Evolutionary conservation across 805 yeast genomes (phyloP), one percentile per base, ranked within the genome.

Genomic region (Candida chilensis): DNA sequence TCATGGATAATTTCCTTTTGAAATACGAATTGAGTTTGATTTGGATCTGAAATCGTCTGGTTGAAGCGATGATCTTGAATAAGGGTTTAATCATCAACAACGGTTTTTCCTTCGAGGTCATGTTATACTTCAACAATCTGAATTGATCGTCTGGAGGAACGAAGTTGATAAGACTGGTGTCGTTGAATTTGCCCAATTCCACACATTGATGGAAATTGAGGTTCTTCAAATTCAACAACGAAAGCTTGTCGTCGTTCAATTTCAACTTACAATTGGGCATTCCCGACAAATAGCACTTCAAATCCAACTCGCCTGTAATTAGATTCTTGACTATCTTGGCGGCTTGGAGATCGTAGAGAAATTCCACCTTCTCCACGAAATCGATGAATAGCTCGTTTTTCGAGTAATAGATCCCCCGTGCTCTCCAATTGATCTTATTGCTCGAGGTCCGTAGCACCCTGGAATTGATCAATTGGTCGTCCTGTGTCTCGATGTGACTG

Each of bases 131-230:
- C 47, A 62, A 52, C 2, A 62, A 43, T 3, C 44, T 44, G 32
- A 61, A 62, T 35, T 55, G 48, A 34, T 60, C 67, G 30, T 62
- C 68, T 0, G 68, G 68, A 4, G 68, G 68, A 3, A 54, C 57
- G 40, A 62, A 62, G 16, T 47, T 43, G 12, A 62, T 48, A 20
- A 59, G 36, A 35, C 57, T 57, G 8, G 59, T 52, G 15, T 50
- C 43, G 38, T 62, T 60, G 14, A 62, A 41, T 12, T 56, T 40
- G 9, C 55, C 52, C 13, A 62, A 41, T 32, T 60, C 54, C 3
- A 60, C 57, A 38, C 67, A 61, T 48, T 60, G 68, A 32, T 62
- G 67, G 35, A 60, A 62, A 41, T 58, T 67, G 18, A 58, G 54
- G 32, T 60, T 57, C 4, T 54, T 37, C 18, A 62, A 5, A 60